Conservation (phyloP, 192 early-diverging fungal species). For the Backusella luteola region DNA sequence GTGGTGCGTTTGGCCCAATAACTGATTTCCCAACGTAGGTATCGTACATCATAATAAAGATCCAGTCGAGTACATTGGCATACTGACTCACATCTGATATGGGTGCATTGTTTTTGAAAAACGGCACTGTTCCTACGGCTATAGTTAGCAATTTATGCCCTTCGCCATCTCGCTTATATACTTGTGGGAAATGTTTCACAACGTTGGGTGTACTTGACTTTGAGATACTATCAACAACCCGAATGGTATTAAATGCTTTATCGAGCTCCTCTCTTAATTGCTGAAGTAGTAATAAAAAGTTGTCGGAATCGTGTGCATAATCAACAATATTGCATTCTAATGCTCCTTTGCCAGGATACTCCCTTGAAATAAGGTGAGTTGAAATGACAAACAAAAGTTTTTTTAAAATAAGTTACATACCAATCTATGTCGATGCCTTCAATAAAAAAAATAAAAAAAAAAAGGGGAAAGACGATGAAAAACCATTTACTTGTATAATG, state of each 20-base stretch:
- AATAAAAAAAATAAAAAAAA: not conserved
- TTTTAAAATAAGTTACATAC: not conserved
- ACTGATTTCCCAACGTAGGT: slow-evolving; percentile 9
- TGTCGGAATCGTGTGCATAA: slow-evolving; percentile 2
- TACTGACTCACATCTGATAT: not conserved
- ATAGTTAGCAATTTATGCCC: not conserved
- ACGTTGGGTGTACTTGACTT: not conserved
- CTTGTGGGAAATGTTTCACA: not conserved
- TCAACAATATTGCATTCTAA: slow-evolving; percentile 8
- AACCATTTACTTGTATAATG: not conserved
- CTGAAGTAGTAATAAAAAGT: slow-evolving; percentile 9
- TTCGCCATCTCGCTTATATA: not conserved
- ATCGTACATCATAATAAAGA: slow-evolving; percentile 10
- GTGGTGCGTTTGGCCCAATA: slow-evolving; percentile 7
- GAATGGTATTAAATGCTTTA: slow-evolving; percentile 3
- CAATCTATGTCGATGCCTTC: not conserved
- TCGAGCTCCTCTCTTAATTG: slow-evolving; percentile 1
- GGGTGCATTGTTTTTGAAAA: slow-evolving; percentile 5
- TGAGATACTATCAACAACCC: not conserved
- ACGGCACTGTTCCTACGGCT: slow-evolving; percentile 1
- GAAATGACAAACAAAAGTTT: not conserved
- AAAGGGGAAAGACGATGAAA: not conserved
- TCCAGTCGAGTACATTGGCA: slow-evolving; percentile 1
- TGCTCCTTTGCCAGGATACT: slow-evolving; percentile 9
- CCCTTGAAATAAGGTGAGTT: not conserved